Percentiles rank a stretch among this genome's conserved stretches.
Evolutionary conservation across 2,329 filamentous ascomycete species (phyloP).

Genomic region (Cladorrhinum sp.): DNA sequence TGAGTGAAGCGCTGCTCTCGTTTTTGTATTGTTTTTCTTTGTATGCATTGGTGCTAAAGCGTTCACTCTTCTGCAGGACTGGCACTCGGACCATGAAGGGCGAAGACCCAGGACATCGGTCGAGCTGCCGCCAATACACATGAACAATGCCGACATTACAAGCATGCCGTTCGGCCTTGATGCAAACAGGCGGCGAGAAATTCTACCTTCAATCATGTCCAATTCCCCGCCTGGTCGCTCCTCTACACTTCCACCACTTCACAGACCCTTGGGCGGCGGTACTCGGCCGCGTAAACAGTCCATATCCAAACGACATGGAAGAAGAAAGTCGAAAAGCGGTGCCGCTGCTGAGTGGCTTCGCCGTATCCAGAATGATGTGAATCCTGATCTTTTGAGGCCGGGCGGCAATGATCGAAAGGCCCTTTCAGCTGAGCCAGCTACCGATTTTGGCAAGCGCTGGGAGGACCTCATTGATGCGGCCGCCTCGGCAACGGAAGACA

Average conservation of each 20-base stretch:
- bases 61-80: constrained; percentile 51
- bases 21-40: not conserved
- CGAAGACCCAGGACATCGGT: constrained; percentile 64
- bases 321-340: constrained; percentile 63
- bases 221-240: constrained; percentile 83
- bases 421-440: constrained; percentile 78
- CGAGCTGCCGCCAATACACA: constrained; percentile 68
- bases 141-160: constrained; percentile 58
- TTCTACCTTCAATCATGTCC: constrained; percentile 77
- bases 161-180: constrained; percentile 70
- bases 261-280: constrained; percentile 66
- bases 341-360: constrained; percentile 67
- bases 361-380: constrained; percentile 52
- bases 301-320: constrained; percentile 80
- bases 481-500: constrained; percentile 84
- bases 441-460: constrained; percentile 85
- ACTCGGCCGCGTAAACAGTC: constrained; percentile 81
- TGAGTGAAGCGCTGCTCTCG: constrained; percentile 43
- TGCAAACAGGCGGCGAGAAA: constrained; percentile 62
- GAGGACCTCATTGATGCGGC: constrained; percentile 93
- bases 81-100: constrained; percentile 68
- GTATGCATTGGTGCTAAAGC: constrained; percentile 14
- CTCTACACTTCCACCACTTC: constrained; percentile 80
- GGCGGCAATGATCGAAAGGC: constrained; percentile 75
- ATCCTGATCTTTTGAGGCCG: constrained; percentile 58